Evolutionary conservation across 2,329 filamentous ascomycete species (phyloP).

Genomic region (Pseudocercospora fijiensis): DNA sequence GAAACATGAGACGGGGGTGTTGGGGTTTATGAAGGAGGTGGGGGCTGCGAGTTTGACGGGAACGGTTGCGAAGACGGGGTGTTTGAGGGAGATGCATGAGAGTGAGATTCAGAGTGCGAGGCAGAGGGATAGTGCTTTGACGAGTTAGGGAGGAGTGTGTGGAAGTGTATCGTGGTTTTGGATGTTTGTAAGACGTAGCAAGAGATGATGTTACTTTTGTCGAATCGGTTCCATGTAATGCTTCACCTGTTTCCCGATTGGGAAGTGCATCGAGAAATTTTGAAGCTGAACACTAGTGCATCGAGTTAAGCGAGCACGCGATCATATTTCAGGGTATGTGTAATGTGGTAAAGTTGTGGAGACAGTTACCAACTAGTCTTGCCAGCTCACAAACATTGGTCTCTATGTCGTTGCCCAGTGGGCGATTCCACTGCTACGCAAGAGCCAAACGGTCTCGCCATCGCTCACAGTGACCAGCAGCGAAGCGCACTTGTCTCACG

Average conservation of each 20-base stretch:
- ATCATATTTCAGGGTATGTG: slow-evolving; percentile 13
- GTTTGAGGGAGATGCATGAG: slow-evolving; percentile 36
- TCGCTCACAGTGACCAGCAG: slow-evolving; percentile 18
- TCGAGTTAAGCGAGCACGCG: no score
- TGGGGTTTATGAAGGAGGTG: slow-evolving; percentile 38
- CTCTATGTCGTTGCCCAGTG: slow-evolving; percentile 20
- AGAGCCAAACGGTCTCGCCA: background rate
- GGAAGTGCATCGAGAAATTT: slow-evolving; percentile 10
- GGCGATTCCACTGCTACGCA: slow-evolving; percentile 12
- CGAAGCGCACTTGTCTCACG: no score
- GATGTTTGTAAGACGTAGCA: background rate
- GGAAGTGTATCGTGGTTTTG: background rate
- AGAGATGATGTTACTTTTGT: no score
- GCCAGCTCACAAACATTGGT: slow-evolving; percentile 10
- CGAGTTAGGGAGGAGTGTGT: slow-evolving; percentile 1
- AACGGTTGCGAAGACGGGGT: slow-evolving; percentile 38
- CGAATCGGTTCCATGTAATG: no score
- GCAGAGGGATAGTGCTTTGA: slow-evolving; percentile 31
- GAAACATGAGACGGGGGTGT: slow-evolving; percentile 32
- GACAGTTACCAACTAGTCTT: background rate
- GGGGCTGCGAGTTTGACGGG: slow-evolving; percentile 35
- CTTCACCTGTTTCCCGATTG: slow-evolving; percentile 9
- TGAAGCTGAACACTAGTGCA: background rate
- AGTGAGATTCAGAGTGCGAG: slow-evolving; percentile 37
- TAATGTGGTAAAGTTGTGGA: background rate